Conservation (phyloP, 805 yeast species). For the Ogataea allantospora region DNA sequence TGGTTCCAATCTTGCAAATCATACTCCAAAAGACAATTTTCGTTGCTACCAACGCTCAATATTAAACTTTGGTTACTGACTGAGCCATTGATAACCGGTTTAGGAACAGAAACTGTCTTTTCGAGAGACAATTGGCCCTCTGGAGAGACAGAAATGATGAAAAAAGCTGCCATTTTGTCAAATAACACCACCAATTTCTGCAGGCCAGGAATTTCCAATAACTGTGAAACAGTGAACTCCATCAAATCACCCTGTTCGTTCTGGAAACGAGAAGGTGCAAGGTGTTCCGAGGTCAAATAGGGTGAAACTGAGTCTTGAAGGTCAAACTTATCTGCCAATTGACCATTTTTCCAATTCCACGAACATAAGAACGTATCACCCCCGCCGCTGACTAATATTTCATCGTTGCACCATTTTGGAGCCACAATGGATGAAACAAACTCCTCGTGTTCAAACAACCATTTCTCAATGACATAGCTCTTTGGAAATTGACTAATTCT, state of each 20-base stretch:
- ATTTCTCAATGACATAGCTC: slow-evolving; percentile 72
- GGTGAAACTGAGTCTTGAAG: slow-evolving; percentile 39
- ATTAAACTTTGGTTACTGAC: slow-evolving; percentile 24
- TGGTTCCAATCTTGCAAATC: slow-evolving; percentile 22
- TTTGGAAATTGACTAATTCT: slow-evolving; percentile 79
- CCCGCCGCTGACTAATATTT: slow-evolving; percentile 75
- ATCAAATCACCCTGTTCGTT: slow-evolving; percentile 44
- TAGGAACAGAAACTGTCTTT: slow-evolving; percentile 32
- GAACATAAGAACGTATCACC: slow-evolving; percentile 75
- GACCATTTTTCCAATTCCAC: slow-evolving; percentile 70
- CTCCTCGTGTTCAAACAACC: slow-evolving; percentile 83
- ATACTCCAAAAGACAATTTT: slow-evolving; percentile 24
- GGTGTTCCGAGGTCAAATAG: slow-evolving; percentile 54
- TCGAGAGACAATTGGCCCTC: slow-evolving; percentile 32
- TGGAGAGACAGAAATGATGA: slow-evolving; percentile 36
- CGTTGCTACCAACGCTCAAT: slow-evolving; percentile 27
- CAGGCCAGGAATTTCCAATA: slow-evolving; percentile 30
- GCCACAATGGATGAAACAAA: slow-evolving; percentile 69
- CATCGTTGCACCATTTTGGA: slow-evolving; percentile 47
- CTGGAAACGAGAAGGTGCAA: slow-evolving; percentile 64
- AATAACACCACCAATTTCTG: slow-evolving; percentile 41
- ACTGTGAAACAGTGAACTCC: slow-evolving; percentile 50
- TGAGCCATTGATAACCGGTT: slow-evolving; percentile 29
- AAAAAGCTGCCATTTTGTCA: slow-evolving; percentile 46
- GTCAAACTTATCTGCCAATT: slow-evolving; percentile 40